Evolutionary conservation across 331 rosid genomes (phyloP).

Genomic region (Erythrophleum ivorense): DNA sequence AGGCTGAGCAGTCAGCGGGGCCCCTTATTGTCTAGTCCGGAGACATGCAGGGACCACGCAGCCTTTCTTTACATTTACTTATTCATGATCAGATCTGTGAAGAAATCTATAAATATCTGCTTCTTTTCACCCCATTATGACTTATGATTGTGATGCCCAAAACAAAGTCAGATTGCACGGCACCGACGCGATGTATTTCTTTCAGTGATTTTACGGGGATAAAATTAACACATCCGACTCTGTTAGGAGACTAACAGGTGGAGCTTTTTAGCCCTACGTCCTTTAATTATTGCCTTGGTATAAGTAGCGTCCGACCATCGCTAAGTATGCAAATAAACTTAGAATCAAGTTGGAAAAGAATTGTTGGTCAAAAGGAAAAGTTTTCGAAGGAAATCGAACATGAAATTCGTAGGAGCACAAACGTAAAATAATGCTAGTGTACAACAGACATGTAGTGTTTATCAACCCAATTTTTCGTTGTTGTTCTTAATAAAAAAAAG

Average conservation of each 20-base stretch:
- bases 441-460: neutral
- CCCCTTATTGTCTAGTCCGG: conserved; percentile 42
- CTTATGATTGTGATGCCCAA: conserved; percentile 33
- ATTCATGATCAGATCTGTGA: neutral
- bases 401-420: neutral
- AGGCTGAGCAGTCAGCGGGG: conserved; percentile 27
- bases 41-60: conserved; percentile 39
- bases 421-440: neutral
- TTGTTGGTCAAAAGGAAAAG: neutral
- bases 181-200: conserved; percentile 35
- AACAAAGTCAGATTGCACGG: neutral
- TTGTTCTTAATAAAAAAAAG: neutral
- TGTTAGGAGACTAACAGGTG: neutral
- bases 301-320: neutral
- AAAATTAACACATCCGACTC: neutral
- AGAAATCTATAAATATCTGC: conserved; percentile 2
- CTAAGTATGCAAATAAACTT: conserved; percentile 1
- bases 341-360: neutral
- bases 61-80: conserved; percentile 6
- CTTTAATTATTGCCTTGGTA: neutral
- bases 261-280: neutral
- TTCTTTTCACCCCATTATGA: neutral
- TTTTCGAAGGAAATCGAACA: neutral
- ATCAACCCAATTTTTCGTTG: neutral
- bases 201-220: neutral